phyloP scores from a whole-genome alignment of 257 asterid species.

The Ligustrum vulgare region DNA sequence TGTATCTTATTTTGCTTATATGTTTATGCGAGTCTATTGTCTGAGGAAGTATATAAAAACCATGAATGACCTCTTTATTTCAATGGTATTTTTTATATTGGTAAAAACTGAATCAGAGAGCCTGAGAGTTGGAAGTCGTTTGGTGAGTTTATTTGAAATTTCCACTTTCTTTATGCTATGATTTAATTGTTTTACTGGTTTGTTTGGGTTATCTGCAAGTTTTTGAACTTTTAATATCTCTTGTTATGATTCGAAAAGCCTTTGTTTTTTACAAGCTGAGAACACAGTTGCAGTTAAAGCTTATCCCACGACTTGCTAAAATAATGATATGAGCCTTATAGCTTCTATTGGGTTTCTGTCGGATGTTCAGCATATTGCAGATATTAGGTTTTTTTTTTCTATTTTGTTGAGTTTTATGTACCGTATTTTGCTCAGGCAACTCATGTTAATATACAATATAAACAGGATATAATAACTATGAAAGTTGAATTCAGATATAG shows the following conservation, averaged over 20 bases:
- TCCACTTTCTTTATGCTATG: not conserved
- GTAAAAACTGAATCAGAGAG: not conserved
- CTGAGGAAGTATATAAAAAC: not conserved
- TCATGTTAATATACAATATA: not conserved
- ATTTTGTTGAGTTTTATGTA: not conserved
- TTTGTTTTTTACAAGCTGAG: not conserved
- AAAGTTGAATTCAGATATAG: not conserved
- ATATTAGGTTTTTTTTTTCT: not conserved
- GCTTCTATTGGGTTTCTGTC: not conserved
- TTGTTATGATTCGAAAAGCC: not conserved
- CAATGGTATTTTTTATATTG: not conserved
- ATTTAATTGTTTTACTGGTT: not conserved
- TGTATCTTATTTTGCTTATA: not conserved
- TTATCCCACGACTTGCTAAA: not conserved
- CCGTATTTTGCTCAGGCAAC: not conserved
- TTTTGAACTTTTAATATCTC: not conserved
- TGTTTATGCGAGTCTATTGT: not conserved
- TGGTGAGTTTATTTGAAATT: not conserved
- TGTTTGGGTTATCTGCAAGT: not conserved
- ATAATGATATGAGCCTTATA: not conserved
- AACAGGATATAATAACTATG: constrained; percentile 2
- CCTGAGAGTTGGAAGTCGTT: not conserved
- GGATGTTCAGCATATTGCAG: not conserved
- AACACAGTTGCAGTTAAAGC: not conserved
- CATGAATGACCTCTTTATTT: not conserved